Base-by-base conservation (phyloP, 2,329 filamentous ascomycete species). In the Ophiocordyceps sinensis region DNA sequence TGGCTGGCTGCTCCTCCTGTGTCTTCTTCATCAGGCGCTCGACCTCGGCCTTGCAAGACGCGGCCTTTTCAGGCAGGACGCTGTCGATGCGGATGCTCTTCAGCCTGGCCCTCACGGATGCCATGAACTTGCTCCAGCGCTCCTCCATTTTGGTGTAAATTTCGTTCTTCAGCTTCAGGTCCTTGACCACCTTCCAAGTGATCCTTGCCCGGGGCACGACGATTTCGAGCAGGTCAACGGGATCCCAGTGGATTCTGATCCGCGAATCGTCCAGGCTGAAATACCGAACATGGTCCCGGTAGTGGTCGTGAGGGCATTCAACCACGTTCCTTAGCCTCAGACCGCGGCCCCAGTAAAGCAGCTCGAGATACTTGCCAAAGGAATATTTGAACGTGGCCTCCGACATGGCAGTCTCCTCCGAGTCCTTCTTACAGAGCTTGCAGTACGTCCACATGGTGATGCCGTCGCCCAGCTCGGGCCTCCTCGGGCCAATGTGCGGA, bases 401-500 rank as follows among this genome's bases (percentile, higher is more conserved):
- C 1, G 89, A 95, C 86, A 98, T 95, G 28, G 82, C 79, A 49
- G 85, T 83, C 38, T 88, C 79, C 32, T 86, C 84, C 0, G 89
- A 94, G 56, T 96, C 88, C 49, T 85, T 85, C 40, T 85, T 81
- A 59, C 93, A 98, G 28, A 85, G 71, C 52, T 94, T 91, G 66
- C 91, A 98, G 51, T 82, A 86, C 49, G 86, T 96, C 93, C 93
- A 98, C 86, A 98, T 95, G 43, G 88, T 75, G 42, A 98, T 94
- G 3, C 80, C 83, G 36, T 66, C 64, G 35, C 61, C 60, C 41
- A 55, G 57, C 75, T 60, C 79, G 28, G 59, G 51, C 15, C 45
- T 44, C 41, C 52, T 52, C 3, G 58, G 52, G 4, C 60, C 53
- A 4, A 64, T 59, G 28, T 78, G 80, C 11, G 59, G 51, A 6